These are phyloP conservation scores for Lactarius quietus DNA, from an alignment of 768 basidiomycete species.

Conservation along the genomic window DNA sequence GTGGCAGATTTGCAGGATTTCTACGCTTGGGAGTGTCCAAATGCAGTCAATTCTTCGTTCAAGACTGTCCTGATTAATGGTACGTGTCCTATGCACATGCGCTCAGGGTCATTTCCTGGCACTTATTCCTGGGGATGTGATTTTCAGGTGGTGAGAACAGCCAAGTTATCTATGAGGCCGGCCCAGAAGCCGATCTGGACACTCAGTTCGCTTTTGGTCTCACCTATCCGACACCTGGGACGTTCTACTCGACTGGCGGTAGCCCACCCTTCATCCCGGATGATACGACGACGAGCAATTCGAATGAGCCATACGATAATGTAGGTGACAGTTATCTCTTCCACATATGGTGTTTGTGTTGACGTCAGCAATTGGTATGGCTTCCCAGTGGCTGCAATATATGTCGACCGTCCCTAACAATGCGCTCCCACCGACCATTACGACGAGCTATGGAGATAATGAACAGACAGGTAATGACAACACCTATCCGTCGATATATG, in stretches of 20 bases:
- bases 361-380: not conserved
- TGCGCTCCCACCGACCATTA: slow-evolving; percentile 55
- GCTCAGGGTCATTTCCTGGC: not conserved
- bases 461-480: slow-evolving; percentile 56
- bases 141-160: slow-evolving; percentile 24
- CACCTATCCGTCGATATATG: not conserved
- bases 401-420: slow-evolving; percentile 39
- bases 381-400: slow-evolving; percentile 69
- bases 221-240: slow-evolving; percentile 28
- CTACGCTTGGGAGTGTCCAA: slow-evolving; percentile 17
- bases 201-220: slow-evolving; percentile 28
- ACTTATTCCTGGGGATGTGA: not conserved
- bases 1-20: slow-evolving; percentile 24
- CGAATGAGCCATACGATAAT: slow-evolving; percentile 24
- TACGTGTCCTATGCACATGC: not conserved
- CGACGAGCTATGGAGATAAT: slow-evolving; percentile 69
- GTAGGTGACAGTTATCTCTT: not conserved
- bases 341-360: not conserved
- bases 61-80: slow-evolving; percentile 10
- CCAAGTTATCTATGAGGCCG: slow-evolving; percentile 21
- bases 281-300: not conserved
- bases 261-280: slow-evolving; percentile 28
- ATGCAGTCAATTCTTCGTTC: slow-evolving; percentile 22
- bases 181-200: slow-evolving; percentile 29
- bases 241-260: slow-evolving; percentile 28